Percentiles rank a stretch among this genome's conserved stretches.
Conservation (phyloP, 1,139 yeast species). For the Candida gigantensis region DNA sequence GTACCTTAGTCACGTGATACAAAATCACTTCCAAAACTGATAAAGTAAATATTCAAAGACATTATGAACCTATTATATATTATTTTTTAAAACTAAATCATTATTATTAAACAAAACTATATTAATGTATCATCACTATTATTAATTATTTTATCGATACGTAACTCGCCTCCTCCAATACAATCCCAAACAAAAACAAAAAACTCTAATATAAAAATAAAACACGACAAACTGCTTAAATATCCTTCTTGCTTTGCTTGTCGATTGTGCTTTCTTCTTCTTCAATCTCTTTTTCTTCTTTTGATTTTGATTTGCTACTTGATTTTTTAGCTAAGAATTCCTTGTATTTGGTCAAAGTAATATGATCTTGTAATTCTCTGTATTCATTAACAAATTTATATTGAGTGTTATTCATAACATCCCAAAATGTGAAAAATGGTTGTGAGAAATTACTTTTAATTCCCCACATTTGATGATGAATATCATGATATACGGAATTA, state of each 20-base stretch:
- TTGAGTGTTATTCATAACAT: constrained; percentile 66
- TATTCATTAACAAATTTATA: constrained; percentile 67
- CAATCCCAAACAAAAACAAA: too few relatives aligned
- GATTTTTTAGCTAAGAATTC: constrained; percentile 51
- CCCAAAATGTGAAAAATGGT: constrained; percentile 97
- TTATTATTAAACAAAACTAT: too few relatives aligned
- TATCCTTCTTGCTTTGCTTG: constrained; percentile 13
- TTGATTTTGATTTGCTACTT: constrained; percentile 21
- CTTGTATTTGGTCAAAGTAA: constrained; percentile 63
- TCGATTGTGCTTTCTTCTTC: constrained; percentile 7
- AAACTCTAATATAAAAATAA: too few relatives aligned
- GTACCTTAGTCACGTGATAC: too few relatives aligned
- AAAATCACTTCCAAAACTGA: too few relatives aligned
- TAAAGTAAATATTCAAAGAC: too few relatives aligned
- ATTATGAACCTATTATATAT: too few relatives aligned
- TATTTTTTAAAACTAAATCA: too few relatives aligned
- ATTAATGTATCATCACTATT: too few relatives aligned
- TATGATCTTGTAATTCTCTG: constrained; percentile 54
- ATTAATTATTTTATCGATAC: too few relatives aligned
- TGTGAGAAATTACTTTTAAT: constrained; percentile 93
- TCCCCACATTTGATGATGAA: constrained; percentile 96
- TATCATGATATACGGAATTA: constrained; percentile 93
- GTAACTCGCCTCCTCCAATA: too few relatives aligned
- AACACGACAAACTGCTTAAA: too few relatives aligned
- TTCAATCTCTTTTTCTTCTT: constrained; percentile 13